Percentiles rank a stretch among this genome's conserved stretches.
These are phyloP conservation scores for Torulaspora franciscae DNA, from an alignment of 805 yeast genomes.

Conservation along the genomic window DNA sequence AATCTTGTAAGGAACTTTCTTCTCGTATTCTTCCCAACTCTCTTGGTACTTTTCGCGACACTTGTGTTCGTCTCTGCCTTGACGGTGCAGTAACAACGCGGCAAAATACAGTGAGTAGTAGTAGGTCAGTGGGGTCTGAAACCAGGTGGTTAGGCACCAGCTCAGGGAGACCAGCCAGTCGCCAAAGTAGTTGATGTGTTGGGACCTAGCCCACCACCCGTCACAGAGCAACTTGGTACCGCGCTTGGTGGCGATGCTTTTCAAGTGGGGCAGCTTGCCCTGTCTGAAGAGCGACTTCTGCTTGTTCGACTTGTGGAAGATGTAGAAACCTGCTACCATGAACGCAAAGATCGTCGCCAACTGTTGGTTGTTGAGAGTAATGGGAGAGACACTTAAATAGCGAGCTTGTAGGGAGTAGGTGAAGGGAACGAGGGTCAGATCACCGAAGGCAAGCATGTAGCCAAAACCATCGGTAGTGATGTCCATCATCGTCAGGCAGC, in stretches of 20 bases:
- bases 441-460: conserved; percentile 93
- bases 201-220: conserved; percentile 95
- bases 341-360: conserved; percentile 24
- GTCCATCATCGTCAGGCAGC: conserved; percentile 90
- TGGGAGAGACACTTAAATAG: conserved; percentile 61
- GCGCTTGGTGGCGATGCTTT: conserved; percentile 63
- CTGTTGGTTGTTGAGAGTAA: conserved; percentile 46
- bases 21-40: conserved; percentile 80
- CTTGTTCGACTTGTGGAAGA: conserved; percentile 78
- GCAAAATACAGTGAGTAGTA: conserved; percentile 84
- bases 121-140: conserved; percentile 75
- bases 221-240: conserved; percentile 78
- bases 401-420: conserved; percentile 84
- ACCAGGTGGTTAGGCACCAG: conserved; percentile 90
- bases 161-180: conserved; percentile 90
- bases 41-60: conserved; percentile 82
- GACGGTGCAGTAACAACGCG: conserved; percentile 78
- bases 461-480: conserved; percentile 96
- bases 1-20: conserved; percentile 79
- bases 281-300: conserved; percentile 81
- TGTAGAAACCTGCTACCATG: conserved; percentile 63
- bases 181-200: conserved; percentile 92
- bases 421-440: conserved; percentile 87
- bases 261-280: conserved; percentile 66
- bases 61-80: conserved; percentile 84